Conservation (phyloP, 2,329 filamentous ascomycete genomes). For the Trichoderma hamatum region DNA sequence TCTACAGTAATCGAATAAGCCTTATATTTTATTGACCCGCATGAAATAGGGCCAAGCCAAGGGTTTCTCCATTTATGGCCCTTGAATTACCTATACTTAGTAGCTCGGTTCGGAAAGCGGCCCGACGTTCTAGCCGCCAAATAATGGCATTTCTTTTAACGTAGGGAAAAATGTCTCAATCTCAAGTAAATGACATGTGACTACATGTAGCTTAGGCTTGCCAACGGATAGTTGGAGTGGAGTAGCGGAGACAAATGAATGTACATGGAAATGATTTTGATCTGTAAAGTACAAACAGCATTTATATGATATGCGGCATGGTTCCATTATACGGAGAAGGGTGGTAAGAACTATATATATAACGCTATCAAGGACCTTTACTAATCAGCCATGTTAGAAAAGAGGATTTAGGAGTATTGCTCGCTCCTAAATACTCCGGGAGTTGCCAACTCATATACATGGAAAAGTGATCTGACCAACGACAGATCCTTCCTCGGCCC, state of each 20-base stretch:
- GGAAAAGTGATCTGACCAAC: neutral
- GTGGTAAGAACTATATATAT: neutral
- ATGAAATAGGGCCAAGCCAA: neutral
- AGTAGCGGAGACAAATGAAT: neutral
- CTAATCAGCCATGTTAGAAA: neutral
- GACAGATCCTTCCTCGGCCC: neutral
- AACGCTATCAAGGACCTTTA: neutral
- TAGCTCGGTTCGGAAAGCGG: neutral
- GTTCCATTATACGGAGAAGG: neutral
- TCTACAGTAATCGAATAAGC: neutral
- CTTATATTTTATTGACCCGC: neutral
- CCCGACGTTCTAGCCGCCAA: neutral
- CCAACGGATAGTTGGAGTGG: neutral
- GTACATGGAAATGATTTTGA: neutral
- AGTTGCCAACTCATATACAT: neutral
- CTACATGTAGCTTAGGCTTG: neutral
- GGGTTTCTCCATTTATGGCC: neutral
- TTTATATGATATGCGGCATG: neutral
- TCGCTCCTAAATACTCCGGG: neutral
- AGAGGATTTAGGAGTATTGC: neutral
- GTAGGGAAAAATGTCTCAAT: neutral
- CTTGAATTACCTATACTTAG: neutral
- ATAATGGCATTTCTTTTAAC: neutral
- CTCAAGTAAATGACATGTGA: neutral
- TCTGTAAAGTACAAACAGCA: neutral